A percentile compares a stretch with the other conserved stretches of the same genome.
Evolutionary conservation across 2,329 filamentous ascomycete species (phyloP).

Genomic region (Aureobasidium subglaciale): DNA sequence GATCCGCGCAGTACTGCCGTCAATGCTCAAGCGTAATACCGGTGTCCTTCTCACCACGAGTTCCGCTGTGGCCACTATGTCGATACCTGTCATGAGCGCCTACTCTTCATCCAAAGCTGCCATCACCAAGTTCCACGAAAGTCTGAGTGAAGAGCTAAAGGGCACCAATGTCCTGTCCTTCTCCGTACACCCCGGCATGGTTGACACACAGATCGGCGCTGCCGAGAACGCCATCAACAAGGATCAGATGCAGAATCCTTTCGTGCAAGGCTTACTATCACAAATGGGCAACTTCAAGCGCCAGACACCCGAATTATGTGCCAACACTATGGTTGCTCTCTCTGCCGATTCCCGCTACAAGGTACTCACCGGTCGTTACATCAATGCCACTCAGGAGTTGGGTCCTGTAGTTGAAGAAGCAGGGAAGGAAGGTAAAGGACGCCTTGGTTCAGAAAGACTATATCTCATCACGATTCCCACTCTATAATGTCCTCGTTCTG

Average conservation of each 20-base stretch:
- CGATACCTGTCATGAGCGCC: conserved; percentile 21
- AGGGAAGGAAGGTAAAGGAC: conserved; percentile 18
- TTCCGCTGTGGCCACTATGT: conserved; percentile 15
- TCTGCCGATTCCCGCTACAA: conserved; percentile 18
- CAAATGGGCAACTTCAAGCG: not conserved
- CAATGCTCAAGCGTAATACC: conserved; percentile 19
- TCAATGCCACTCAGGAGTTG: conserved; percentile 19
- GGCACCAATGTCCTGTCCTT: conserved; percentile 17
- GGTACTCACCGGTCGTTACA: conserved; percentile 18
- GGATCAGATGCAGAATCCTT: conserved; percentile 15
- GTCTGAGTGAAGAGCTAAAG: not conserved
- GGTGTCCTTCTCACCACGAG: conserved; percentile 19
- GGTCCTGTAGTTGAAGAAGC: conserved; percentile 18
- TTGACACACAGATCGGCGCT: conserved; percentile 19
- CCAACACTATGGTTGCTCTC: conserved; percentile 19
- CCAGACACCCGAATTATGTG: conserved; percentile 18
- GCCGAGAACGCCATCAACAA: conserved; percentile 18
- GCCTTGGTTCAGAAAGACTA: conserved; percentile 19
- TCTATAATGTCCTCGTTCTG: not conserved
- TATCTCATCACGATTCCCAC: conserved; percentile 14
- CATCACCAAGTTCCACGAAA: conserved; percentile 23
- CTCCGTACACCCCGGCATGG: conserved; percentile 20
- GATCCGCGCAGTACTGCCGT: conserved; percentile 21
- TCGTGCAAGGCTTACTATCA: conserved; percentile 16
- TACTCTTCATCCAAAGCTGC: conserved; percentile 23